phyloP scores from a whole-genome alignment of 768 basidiomycete genomes.

The Suillus discolor region DNA sequence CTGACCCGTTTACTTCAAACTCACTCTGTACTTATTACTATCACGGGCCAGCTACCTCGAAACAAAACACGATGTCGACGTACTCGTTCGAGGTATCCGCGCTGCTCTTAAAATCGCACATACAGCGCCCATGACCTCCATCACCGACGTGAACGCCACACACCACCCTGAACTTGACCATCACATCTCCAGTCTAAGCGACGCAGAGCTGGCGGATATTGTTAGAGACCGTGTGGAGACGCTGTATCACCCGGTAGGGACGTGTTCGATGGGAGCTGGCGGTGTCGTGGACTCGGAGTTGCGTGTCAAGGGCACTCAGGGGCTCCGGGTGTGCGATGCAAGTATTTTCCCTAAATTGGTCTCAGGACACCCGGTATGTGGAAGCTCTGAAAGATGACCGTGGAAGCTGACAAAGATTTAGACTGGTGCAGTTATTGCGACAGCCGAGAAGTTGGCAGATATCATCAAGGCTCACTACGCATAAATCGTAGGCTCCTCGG shows the following conservation, averaged over 20 bases:
- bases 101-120: conserved; percentile 39
- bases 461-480: conserved; percentile 30
- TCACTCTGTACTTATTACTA: background rate
- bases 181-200: conserved; percentile 33
- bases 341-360: conserved; percentile 46
- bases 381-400: background rate
- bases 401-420: conserved; percentile 11
- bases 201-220: conserved; percentile 36
- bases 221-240: conserved; percentile 40
- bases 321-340: conserved; percentile 50
- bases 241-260: conserved; percentile 46
- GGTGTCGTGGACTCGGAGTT: conserved; percentile 43
- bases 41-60: conserved; percentile 40
- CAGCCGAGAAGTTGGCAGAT: conserved; percentile 39
- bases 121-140: conserved; percentile 39
- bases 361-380: conserved; percentile 47
- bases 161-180: conserved; percentile 41
- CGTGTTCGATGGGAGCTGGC: conserved; percentile 39
- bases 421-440: conserved; percentile 33
- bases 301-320: conserved; percentile 43
- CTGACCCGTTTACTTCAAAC: conserved; percentile 19
- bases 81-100: conserved; percentile 43
- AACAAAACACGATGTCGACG: conserved; percentile 41
- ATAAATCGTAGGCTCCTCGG: background rate
- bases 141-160: conserved; percentile 35